Base-by-base conservation (phyloP, 768 basidiomycete genomes). In the Baorangia bicolor region DNA sequence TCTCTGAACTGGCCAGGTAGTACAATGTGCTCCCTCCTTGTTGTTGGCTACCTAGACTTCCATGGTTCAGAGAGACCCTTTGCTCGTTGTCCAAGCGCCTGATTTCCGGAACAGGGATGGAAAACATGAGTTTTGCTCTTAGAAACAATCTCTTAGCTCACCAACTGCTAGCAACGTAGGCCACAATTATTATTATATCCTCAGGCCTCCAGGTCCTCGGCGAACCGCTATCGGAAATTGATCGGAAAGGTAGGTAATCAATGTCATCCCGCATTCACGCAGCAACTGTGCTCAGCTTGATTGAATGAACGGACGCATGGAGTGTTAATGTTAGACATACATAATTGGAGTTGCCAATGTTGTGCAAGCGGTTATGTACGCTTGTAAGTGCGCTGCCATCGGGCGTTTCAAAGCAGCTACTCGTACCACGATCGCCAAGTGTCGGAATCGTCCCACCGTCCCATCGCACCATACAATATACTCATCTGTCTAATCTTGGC, bases 121-220 rank as follows among this genome's bases (percentile, higher is more conserved):
- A 45, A 68, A 88, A 87, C 10, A 88, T 90, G 87, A 59, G 88
- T 88, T 62, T 84, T 87, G 52, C 83, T 82, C 59, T 87, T 86
- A n/a, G 72, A 90, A 90, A 68, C 83, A 83, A 5, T 89, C 65
- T 51, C 83, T 75, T 51, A 21, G 25, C 27, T 37, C 31, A 14
- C 53, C 28, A 18, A 16, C 25, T 33, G 37, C 25, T 21, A 18
- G 50, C 33, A 21, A 21, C 4, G 10, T 18, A 4, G 30, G 49
- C 33, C 23, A 13, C n/a, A n/a, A n/a, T 14, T 20, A 46, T n/a
- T 25, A 35, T n/a, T 12, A 16, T 25, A 23, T 25, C 47, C 18
- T 27, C n/a, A 33, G 9, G 41, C 14, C 25, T 18, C 25, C 5
- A 9, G 4, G 13, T 16, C 14, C 23, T n/a, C 38, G 18, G 42